A percentile compares a stretch with the other conserved stretches of the same genome.
These are phyloP conservation scores for Spizellomyces sp. DNA, from an alignment of 192 early-diverging fungal genomes.

Conservation along the genomic window DNA sequence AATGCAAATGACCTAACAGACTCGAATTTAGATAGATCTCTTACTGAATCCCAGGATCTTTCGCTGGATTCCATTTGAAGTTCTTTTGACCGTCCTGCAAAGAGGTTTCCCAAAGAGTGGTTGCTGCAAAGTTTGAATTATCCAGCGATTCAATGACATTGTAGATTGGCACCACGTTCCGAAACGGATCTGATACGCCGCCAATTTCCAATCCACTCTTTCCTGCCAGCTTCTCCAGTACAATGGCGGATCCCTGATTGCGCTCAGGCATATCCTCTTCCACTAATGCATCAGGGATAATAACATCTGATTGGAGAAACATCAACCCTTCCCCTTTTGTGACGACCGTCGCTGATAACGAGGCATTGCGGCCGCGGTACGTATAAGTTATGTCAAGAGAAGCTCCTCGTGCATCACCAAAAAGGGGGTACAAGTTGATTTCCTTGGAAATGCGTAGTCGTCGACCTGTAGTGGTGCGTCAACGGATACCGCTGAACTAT, in stretches of 20 bases:
- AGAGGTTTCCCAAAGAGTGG: no score
- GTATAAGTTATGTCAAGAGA: background rate
- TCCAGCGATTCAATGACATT: background rate
- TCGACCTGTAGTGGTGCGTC: no score
- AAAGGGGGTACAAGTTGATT: background rate
- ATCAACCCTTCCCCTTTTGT: background rate
- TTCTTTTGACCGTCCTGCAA: no score
- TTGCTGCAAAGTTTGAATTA: slow-evolving; percentile 2
- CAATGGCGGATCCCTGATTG: background rate
- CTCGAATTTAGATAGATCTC: no score
- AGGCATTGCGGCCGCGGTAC: background rate
- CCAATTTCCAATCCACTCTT: slow-evolving; percentile 7
- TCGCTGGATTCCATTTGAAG: no score
- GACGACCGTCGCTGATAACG: background rate
- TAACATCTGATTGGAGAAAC: background rate
- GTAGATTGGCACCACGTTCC: slow-evolving; percentile 7
- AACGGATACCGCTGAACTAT: no score
- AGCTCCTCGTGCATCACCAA: background rate
- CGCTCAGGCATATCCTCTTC: slow-evolving; percentile 3
- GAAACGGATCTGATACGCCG: background rate
- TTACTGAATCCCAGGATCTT: no score
- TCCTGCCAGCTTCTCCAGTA: background rate
- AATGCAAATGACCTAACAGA: no score
- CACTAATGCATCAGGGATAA: background rate
- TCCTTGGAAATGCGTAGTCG: background rate